Conservation (phyloP, 768 basidiomycete species). For the Phanerochaete carnosa region DNA sequence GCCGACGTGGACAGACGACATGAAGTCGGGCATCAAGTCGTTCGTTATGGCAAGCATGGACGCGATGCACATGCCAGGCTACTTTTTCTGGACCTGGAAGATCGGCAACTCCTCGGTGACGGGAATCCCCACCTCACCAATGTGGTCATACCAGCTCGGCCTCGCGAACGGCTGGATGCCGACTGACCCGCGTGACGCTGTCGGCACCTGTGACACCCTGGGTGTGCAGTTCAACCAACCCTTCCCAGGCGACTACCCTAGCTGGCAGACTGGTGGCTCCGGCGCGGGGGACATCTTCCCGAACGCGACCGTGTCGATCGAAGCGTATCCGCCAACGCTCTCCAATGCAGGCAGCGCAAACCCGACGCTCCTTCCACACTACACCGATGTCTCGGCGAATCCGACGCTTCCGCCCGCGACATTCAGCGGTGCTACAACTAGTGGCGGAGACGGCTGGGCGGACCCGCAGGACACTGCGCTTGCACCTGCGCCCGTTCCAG, state of each 20-base stretch:
- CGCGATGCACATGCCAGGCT: slow-evolving; percentile 49
- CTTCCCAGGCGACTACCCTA: slow-evolving; percentile 53
- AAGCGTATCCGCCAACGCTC: slow-evolving; percentile 52
- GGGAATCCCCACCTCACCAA: slow-evolving; percentile 46
- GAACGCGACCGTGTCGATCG: slow-evolving; percentile 37
- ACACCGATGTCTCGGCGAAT: slow-evolving; percentile 57
- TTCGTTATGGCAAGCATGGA: slow-evolving; percentile 63
- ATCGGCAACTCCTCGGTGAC: slow-evolving; percentile 56
- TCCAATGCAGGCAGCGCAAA: slow-evolving; percentile 39
- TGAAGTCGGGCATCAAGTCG: slow-evolving; percentile 48
- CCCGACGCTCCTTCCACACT: slow-evolving; percentile 50
- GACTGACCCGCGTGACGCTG: slow-evolving; percentile 58
- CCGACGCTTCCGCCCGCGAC: slow-evolving; percentile 55
- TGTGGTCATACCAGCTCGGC: slow-evolving; percentile 71
- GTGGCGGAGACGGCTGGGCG: slow-evolving; percentile 54
- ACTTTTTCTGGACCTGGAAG: slow-evolving; percentile 84
- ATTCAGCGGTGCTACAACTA: slow-evolving; percentile 39
- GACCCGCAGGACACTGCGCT: slow-evolving; percentile 45
- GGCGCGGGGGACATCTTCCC: slow-evolving; percentile 48
- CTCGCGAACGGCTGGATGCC: slow-evolving; percentile 80
- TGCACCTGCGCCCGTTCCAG: slow-evolving; percentile 57
- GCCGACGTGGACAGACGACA: slow-evolving; percentile 46
- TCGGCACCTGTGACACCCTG: slow-evolving; percentile 63
- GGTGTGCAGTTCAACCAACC: slow-evolving; percentile 35
- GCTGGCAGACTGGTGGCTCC: slow-evolving; percentile 69